Evolutionary conservation across 345 rosid genomes (phyloP).

Genomic region (Geranium brycei): DNA sequence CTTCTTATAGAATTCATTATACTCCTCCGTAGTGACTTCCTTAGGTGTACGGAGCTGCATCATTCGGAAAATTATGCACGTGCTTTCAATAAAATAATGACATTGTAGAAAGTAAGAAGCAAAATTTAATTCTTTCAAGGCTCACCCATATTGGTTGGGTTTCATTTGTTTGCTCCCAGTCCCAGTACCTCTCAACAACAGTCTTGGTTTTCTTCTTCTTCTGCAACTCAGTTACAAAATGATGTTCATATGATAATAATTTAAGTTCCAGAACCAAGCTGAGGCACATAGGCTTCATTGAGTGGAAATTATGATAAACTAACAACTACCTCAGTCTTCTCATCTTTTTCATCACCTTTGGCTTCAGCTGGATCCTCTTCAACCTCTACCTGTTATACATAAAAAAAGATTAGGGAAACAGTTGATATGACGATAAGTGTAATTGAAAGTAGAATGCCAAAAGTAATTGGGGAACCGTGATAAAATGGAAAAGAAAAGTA

Average conservation of each 20-base stretch:
- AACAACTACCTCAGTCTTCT: slow-evolving; percentile 40
- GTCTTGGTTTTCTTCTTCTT: slow-evolving; percentile 89
- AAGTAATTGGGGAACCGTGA: neutral
- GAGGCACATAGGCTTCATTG: neutral
- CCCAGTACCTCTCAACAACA: slow-evolving; percentile 92
- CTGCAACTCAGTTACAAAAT: slow-evolving; percentile 22
- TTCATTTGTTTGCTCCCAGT: slow-evolving; percentile 92
- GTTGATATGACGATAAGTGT: too few relatives aligned
- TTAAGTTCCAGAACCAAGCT: neutral
- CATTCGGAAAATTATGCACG: neutral
- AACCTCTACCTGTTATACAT: slow-evolving; percentile 64
- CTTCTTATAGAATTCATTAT: slow-evolving; percentile 82
- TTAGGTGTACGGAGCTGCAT: slow-evolving; percentile 85
- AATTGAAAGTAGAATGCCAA: neutral
- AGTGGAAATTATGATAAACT: slow-evolving; percentile 6
- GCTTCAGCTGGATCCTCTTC: slow-evolving; percentile 83
- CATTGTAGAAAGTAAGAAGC: neutral
- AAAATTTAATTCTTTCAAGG: slow-evolving; percentile 6
- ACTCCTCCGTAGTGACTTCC: slow-evolving; percentile 76
- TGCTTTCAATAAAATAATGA: slow-evolving; percentile 2
- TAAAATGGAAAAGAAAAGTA: neutral
- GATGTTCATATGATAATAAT: neutral
- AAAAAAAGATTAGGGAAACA: neutral
- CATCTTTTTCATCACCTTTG: slow-evolving; percentile 43
- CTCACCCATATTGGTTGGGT: slow-evolving; percentile 95